A percentile compares a stretch with the other conserved stretches of the same genome.
Conservation (phyloP, 345 rosid genomes). For the Erysimum cheiranthoides region DNA sequence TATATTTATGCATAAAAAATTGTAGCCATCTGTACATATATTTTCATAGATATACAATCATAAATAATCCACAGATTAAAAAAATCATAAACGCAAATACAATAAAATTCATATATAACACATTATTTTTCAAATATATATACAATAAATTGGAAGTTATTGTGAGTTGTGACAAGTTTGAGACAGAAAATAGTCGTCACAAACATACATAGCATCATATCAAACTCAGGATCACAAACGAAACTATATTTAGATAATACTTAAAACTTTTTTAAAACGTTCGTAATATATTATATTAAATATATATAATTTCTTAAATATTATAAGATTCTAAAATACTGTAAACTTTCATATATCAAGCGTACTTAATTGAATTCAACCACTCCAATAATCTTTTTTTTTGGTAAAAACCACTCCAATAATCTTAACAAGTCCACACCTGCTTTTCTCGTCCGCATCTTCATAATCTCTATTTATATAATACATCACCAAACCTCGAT, state of each 20-base stretch:
- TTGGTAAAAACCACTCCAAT: too few relatives aligned
- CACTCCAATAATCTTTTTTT: too few relatives aligned
- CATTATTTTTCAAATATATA: not conserved
- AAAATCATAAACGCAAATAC: not conserved
- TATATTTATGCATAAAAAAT: not conserved
- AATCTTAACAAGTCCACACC: constrained; percentile 25
- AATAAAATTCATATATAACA: not conserved
- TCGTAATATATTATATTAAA: not conserved
- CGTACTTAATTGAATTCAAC: constrained; percentile 31
- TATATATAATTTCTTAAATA: not conserved
- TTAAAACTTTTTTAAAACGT: not conserved
- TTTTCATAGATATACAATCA: not conserved
- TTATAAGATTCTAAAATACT: not conserved
- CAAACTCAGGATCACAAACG: not conserved
- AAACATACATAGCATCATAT: not conserved
- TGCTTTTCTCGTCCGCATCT: constrained; percentile 37
- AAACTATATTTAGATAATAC: not conserved
- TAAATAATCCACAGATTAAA: not conserved
- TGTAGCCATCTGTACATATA: not conserved
- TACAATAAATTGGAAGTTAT: not conserved
- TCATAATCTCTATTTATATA: constrained; percentile 4
- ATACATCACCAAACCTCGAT: not conserved
- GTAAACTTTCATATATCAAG: not conserved
- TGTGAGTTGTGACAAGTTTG: too few relatives aligned
- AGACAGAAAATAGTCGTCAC: too few relatives aligned